Conservation (phyloP, 2,329 filamentous ascomycete species). For the Leptographium lundbergii region DNA sequence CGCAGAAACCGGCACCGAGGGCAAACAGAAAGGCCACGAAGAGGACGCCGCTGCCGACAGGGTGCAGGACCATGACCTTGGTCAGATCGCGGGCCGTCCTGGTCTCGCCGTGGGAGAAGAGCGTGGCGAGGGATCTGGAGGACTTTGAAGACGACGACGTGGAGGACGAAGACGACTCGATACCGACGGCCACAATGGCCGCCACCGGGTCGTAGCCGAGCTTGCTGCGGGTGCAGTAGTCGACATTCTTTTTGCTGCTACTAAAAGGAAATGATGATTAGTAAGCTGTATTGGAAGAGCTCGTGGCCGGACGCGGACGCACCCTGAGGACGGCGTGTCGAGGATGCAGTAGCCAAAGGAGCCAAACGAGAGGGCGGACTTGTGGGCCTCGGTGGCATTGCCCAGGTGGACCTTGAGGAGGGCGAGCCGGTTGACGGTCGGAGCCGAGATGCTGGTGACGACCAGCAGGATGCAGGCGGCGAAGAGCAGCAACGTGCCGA, state of each 20-base stretch:
- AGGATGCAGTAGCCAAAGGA: slow-evolving; percentile 46
- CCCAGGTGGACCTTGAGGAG: slow-evolving; percentile 39
- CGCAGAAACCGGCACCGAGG: slow-evolving; percentile 35
- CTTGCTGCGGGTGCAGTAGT: slow-evolving; percentile 32
- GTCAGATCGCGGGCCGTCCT: slow-evolving; percentile 30
- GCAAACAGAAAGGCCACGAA: slow-evolving; percentile 48
- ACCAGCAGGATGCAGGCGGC: slow-evolving; percentile 41
- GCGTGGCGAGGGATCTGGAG: slow-evolving; percentile 22
- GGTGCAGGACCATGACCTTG: slow-evolving; percentile 49
- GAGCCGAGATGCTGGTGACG: slow-evolving; percentile 44
- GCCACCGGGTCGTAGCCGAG: slow-evolving; percentile 44
- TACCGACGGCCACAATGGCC: slow-evolving; percentile 22
- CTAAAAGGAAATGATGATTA: too few species aligned
- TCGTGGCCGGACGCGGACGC: too few species aligned
- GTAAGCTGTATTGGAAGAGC: too few species aligned
- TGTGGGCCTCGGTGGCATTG: slow-evolving; percentile 19
- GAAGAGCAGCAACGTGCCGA: slow-evolving; percentile 46
- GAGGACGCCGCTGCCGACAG: slow-evolving; percentile 41
- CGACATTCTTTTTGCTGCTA: slow-evolving; percentile 15
- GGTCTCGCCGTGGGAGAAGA: slow-evolving; percentile 30
- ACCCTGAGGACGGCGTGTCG: slow-evolving; percentile 8
- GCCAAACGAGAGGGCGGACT: slow-evolving; percentile 35
- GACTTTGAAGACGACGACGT: not conserved
- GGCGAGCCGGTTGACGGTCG: slow-evolving; percentile 41
- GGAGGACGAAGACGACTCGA: not conserved